Conservation (phyloP, 805 yeast species). For the Saccharomycopsis schoenii region DNA sequence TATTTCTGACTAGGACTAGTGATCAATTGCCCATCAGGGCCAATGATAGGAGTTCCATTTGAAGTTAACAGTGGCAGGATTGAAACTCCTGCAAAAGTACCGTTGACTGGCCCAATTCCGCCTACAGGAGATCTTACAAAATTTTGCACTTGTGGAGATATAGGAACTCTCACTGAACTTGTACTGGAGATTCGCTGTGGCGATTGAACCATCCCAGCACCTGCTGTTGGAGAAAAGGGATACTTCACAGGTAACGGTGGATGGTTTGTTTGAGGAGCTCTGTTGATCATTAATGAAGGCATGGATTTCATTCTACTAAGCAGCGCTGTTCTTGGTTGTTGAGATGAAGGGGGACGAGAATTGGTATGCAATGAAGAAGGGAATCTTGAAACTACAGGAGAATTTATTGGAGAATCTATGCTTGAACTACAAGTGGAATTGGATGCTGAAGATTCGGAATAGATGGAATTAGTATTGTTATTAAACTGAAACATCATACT, state of each 20-base stretch:
- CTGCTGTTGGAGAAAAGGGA: neutral
- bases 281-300: neutral
- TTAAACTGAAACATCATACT: neutral
- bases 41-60: constrained; percentile 4
- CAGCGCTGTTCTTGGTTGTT: neutral
- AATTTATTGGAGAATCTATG: neutral
- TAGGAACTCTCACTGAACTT: neutral
- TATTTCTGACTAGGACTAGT: constrained; percentile 18
- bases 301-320: neutral
- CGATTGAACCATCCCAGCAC: neutral
- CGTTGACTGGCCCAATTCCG: neutral
- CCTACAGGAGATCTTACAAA: neutral
- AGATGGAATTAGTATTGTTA: neutral
- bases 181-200: neutral
- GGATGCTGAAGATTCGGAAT: neutral
- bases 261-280: neutral
- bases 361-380: neutral
- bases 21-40: constrained; percentile 7
- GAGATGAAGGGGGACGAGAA: neutral
- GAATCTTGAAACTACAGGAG: neutral
- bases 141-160: neutral
- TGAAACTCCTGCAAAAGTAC: neutral
- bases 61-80: neutral
- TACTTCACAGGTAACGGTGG: neutral
- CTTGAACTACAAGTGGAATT: neutral